Percentiles rank a stretch among this genome's conserved stretches.
Evolutionary conservation across 176 grass and related monocot genomes (phyloP).

Genomic region (Carex myosuroides): DNA sequence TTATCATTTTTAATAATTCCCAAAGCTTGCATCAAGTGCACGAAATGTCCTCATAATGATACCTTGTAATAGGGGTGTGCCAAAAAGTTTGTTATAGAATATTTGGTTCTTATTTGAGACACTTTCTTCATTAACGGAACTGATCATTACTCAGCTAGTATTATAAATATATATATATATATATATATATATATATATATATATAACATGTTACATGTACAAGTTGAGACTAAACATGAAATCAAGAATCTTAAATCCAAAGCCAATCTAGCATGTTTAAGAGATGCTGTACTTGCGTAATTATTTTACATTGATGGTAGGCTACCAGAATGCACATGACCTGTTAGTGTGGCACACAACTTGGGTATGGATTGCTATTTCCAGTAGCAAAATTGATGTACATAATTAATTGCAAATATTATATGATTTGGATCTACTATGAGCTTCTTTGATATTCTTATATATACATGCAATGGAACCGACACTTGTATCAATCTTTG

Average conservation of each 20-base stretch:
- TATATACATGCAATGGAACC: not conserved
- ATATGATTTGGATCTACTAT: not conserved
- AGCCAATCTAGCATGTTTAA: not conserved
- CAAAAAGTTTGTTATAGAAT: too few species aligned
- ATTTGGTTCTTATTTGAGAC: too few species aligned
- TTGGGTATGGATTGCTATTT: not conserved
- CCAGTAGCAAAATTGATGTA: not conserved
- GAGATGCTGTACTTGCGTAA: not conserved
- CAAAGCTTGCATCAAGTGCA: too few species aligned
- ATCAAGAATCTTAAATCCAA: not conserved
- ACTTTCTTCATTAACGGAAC: not conserved
- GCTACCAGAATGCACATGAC: conserved; percentile 16
- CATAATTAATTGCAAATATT: not conserved
- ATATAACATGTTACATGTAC: not conserved
- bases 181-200: not conserved
- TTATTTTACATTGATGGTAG: conserved; percentile 7
- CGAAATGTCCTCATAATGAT: too few species aligned
- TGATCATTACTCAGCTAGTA: not conserved
- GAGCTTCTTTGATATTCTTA: not conserved
- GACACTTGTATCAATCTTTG: not conserved
- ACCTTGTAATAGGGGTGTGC: too few species aligned
- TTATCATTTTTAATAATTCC: too few species aligned
- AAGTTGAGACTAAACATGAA: not conserved
- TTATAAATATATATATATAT: not conserved
- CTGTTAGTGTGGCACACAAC: not conserved